Evolutionary conservation across 2,329 filamentous ascomycete genomes (phyloP).

Genomic region (Penicillium vulpinum): DNA sequence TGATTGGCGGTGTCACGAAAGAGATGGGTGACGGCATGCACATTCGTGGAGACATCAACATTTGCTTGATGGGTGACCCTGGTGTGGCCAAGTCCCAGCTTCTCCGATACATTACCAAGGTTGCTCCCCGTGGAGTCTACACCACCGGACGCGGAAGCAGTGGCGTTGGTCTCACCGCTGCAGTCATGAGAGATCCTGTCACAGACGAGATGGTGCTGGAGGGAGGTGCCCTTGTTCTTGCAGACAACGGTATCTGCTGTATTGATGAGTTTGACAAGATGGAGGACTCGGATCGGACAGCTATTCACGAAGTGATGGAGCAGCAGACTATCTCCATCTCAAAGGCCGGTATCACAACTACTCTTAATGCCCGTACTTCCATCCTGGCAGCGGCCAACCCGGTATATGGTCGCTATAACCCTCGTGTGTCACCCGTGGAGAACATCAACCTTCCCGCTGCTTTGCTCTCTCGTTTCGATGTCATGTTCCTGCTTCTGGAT

Average conservation of each 20-base stretch:
- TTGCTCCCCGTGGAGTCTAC: slow-evolving; percentile 87
- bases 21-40: slow-evolving; percentile 98
- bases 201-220: slow-evolving; percentile 78
- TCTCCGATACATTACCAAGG: slow-evolving; percentile 97
- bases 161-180: slow-evolving; percentile 77
- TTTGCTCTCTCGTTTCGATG: slow-evolving; percentile 92
- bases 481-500: slow-evolving; percentile 95
- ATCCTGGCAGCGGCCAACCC: slow-evolving; percentile 97
- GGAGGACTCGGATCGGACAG: slow-evolving; percentile 74
- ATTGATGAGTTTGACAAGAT: slow-evolving; percentile 88
- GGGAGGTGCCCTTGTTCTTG: slow-evolving; percentile 75
- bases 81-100: slow-evolving; percentile 99
- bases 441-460: slow-evolving; percentile 99
- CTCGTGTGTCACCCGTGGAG: slow-evolving; percentile 92
- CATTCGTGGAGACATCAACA: slow-evolving; percentile 97
- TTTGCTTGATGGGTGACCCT: slow-evolving; percentile 98
- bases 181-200: slow-evolving; percentile 77
- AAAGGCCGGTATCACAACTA: slow-evolving; percentile 94
- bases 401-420: slow-evolving; percentile 96
- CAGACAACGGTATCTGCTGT: slow-evolving; percentile 79
- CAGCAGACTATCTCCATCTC: slow-evolving; percentile 83
- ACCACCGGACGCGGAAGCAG: slow-evolving; percentile 80
- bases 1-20: slow-evolving; percentile 95
- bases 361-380: slow-evolving; percentile 90
- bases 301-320: slow-evolving; percentile 86